Conservation (phyloP, 2,329 filamentous ascomycete species). For the Coniella vitis region DNA sequence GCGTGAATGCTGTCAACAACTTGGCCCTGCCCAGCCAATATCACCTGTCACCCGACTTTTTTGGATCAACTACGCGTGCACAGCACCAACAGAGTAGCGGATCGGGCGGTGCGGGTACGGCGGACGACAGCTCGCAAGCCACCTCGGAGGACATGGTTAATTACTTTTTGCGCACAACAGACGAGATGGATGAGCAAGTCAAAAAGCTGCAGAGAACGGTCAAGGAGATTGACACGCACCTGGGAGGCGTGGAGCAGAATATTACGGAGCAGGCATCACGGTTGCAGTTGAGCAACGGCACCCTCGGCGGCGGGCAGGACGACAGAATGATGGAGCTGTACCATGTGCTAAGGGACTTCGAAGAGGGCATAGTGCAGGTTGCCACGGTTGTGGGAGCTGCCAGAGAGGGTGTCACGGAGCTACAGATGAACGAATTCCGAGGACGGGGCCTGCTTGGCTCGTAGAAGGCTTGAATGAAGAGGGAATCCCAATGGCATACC, state of each 20-base stretch:
- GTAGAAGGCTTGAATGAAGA: not conserved
- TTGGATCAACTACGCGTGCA: constrained; percentile 18
- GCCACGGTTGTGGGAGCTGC: constrained; percentile 52
- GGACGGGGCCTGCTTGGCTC: constrained; percentile 20
- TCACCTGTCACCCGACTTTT: constrained; percentile 36
- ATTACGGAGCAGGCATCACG: constrained; percentile 54
- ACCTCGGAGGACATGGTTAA: constrained; percentile 54
- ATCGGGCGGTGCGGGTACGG: constrained; percentile 33
- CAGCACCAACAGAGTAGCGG: constrained; percentile 32
- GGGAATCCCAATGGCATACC: not conserved
- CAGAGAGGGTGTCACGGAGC: constrained; percentile 53
- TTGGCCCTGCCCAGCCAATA: constrained; percentile 42
- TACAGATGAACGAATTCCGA: constrained; percentile 45
- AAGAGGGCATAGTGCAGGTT: constrained; percentile 57
- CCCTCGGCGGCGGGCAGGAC: constrained; percentile 32
- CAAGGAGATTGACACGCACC: constrained; percentile 58
- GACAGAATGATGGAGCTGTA: constrained; percentile 46
- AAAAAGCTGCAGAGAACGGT: constrained; percentile 51
- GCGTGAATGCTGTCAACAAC: constrained; percentile 40
- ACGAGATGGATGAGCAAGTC: constrained; percentile 54
- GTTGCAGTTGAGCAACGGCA: constrained; percentile 33
- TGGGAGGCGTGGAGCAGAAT: constrained; percentile 55
- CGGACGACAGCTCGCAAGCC: constrained; percentile 29
- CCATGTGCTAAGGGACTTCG: constrained; percentile 56
- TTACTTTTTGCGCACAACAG: constrained; percentile 56